Percentiles rank a stretch among this genome's conserved stretches.
phyloP scores from a whole-genome alignment of 371 early-diverging fungal genomes.

The Mortierella sp. region DNA sequence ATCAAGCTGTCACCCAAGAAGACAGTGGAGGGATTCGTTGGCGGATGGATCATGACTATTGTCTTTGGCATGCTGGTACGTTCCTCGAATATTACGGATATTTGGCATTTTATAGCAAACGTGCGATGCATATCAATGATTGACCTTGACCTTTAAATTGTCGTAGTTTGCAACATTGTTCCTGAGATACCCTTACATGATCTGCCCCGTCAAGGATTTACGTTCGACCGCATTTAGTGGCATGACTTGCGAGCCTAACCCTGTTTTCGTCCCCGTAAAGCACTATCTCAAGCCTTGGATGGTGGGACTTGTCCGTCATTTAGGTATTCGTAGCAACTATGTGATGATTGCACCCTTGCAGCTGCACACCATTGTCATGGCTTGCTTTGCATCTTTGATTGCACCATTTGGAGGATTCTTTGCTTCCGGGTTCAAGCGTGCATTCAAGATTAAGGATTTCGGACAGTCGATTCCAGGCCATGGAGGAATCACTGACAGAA shows the following conservation, averaged over 20 bases:
- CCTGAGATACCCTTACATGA: slow-evolving; percentile 83
- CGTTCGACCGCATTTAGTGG: slow-evolving; percentile 66
- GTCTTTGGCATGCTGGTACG: slow-evolving; percentile 87
- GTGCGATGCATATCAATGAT: background rate
- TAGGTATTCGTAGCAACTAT: slow-evolving; percentile 41
- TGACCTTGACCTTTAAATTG: background rate
- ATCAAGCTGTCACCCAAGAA: slow-evolving; percentile 98
- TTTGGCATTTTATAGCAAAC: background rate
- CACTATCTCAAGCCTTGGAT: slow-evolving; percentile 65
- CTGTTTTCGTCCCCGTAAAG: slow-evolving; percentile 74
- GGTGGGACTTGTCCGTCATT: slow-evolving; percentile 58
- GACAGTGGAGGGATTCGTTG: slow-evolving; percentile 99
- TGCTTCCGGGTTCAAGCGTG: slow-evolving; percentile 98
- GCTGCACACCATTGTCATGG: slow-evolving; percentile 90
- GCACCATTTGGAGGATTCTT: slow-evolving; percentile 99
- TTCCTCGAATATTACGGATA: background rate
- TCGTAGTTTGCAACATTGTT: slow-evolving; percentile 66
- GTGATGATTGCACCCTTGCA: slow-evolving; percentile 86
- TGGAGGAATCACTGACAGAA: slow-evolving; percentile 99
- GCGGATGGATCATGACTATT: slow-evolving; percentile 91
- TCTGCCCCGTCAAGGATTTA: slow-evolving; percentile 86
- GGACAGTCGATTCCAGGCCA: slow-evolving; percentile 98
- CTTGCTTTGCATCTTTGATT: slow-evolving; percentile 95
- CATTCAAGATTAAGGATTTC: slow-evolving; percentile 99
- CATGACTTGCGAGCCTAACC: slow-evolving; percentile 72